Base-by-base conservation (phyloP, 805 yeast species). In the Suhomyces pyralidae region DNA sequence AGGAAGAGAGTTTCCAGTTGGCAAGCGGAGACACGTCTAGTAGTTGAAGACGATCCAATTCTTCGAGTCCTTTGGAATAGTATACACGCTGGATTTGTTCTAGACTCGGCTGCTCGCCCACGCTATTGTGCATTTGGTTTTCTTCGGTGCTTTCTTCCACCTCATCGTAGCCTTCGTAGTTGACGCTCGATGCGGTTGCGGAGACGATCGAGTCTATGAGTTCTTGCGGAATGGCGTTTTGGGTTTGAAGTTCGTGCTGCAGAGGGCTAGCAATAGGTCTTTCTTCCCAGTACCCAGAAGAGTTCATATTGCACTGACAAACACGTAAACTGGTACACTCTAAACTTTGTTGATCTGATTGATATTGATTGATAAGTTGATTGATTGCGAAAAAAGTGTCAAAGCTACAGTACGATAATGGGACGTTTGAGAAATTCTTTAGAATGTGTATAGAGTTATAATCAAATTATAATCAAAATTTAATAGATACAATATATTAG, bases 1-100 rank as follows among this genome's bases (percentile, higher is more conserved):
- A 71, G 0, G 96, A 86, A 1, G 96, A 88, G 0, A 90, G 83
- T 36, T 83, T 79, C 97, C 97, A 94, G 22, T 85, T 78, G 0
- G 96, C 98, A 17, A 87, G 72, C 15, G 85, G 82, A 1, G 96
- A 90, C 8, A 93, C 78, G 63, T 94, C 97, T 0, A 82, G 74
- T 15, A 89, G 65, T 10, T 88, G 90, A 28, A 73, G 62, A 10
- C 70, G 65, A 53, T 86, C 91, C 51, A 85, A 66, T 46, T 80
- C 82, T 51, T 77, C 76, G 3, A 85, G 65, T 0, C 88, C 89
- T 57, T 63, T 67, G 2, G 63, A 48, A 50, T 76, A 76, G 58
- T 71, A 75, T 1, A 69, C 70, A n/a, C 68, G 54, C 54, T 74
- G 79, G 0, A 72, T 61, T 51, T 73, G 76, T 54, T 75, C 80